Percentiles rank a stretch among this genome's conserved stretches.
Conservation (phyloP, 2,329 filamentous ascomycete genomes). For the Arthrobotrys sphaeroides region DNA sequence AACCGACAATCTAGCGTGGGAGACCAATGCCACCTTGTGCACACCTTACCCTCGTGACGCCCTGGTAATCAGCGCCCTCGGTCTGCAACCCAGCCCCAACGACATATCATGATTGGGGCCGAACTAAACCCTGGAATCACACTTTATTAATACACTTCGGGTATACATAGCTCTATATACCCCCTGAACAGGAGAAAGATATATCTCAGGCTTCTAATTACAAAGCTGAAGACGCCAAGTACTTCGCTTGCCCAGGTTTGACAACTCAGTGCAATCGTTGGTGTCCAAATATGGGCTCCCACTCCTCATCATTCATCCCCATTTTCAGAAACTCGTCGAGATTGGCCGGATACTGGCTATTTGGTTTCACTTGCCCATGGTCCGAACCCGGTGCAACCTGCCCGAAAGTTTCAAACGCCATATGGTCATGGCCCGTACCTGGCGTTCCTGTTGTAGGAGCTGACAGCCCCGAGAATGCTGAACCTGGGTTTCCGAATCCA, state of each 20-base stretch:
- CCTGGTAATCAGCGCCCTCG: too few species aligned
- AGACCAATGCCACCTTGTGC: too few species aligned
- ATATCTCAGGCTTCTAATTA: neutral
- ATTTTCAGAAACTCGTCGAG: conserved; percentile 47
- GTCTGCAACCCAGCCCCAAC: too few species aligned
- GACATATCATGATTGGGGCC: neutral
- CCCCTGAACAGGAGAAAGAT: neutral
- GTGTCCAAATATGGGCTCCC: conserved; percentile 49
- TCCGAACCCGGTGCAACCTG: conserved; percentile 14
- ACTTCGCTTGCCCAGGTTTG: neutral
- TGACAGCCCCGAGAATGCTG: conserved; percentile 17
- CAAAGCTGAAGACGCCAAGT: neutral
- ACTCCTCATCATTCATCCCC: conserved; percentile 52
- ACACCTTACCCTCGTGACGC: too few species aligned
- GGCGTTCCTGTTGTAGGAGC: conserved; percentile 16
- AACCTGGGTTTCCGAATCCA: conserved; percentile 33
- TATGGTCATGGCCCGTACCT: conserved; percentile 14
- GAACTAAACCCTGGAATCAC: neutral
- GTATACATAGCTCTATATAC: neutral
- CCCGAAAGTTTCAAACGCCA: conserved; percentile 28
- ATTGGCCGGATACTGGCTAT: conserved; percentile 24
- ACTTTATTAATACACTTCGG: conserved; percentile 1
- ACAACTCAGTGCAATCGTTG: conserved; percentile 12
- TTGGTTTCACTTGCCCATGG: conserved; percentile 35
- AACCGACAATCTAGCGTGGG: too few species aligned